A percentile compares a stretch with the other conserved stretches of the same genome.
Evolutionary conservation across 345 rosid species (phyloP).

Genomic region (Populus nigra): DNA sequence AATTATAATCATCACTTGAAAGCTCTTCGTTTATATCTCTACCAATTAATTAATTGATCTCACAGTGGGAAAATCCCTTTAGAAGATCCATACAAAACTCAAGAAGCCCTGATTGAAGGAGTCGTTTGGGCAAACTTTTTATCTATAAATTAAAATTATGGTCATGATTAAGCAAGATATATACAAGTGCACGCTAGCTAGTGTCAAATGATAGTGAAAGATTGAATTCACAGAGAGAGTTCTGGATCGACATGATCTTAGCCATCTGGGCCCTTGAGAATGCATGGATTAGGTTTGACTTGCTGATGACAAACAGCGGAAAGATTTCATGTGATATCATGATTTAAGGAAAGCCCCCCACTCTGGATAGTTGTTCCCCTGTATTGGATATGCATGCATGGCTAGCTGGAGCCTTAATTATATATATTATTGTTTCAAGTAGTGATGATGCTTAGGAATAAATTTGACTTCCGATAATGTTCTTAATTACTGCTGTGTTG

Average conservation of each 20-base stretch:
- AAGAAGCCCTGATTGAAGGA: slow-evolving; percentile 31
- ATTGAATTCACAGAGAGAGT: not conserved
- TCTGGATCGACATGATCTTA: slow-evolving; percentile 3
- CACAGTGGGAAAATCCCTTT: not conserved
- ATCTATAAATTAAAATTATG: not conserved
- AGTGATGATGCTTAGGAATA: not conserved
- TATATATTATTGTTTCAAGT: not conserved
- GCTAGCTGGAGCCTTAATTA: not conserved
- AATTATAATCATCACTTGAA: not conserved
- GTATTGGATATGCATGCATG: not conserved
- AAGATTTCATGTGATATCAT: slow-evolving; percentile 37
- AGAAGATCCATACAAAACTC: not conserved
- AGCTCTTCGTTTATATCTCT: not conserved
- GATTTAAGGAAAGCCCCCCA: slow-evolving; percentile 17
- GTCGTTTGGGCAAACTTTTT: slow-evolving; percentile 23
- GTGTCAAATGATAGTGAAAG: not conserved
- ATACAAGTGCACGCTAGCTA: not conserved
- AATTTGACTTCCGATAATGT: not conserved
- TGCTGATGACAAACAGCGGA: slow-evolving; percentile 18
- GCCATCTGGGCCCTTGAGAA: slow-evolving; percentile 21
- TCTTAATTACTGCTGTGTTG: not conserved
- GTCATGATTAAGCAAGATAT: not conserved
- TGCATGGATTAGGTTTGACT: slow-evolving; percentile 54
- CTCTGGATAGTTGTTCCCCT: not conserved
- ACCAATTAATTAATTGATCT: not conserved